phyloP scores from a whole-genome alignment of 345 rosid genomes.

The Eucalyptus caleyi region DNA sequence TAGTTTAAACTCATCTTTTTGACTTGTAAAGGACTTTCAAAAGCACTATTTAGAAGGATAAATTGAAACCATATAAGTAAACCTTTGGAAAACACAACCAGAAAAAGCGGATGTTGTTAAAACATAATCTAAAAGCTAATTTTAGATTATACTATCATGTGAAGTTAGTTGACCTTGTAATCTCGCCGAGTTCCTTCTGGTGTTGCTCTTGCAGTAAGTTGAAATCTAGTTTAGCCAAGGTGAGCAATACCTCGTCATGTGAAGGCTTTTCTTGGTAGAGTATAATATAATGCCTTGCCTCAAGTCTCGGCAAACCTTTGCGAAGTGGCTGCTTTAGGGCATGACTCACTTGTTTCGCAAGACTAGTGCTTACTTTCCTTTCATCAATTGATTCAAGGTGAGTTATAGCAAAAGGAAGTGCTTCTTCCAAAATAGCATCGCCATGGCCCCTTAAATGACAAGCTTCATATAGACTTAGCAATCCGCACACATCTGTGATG shows the following conservation, averaged over 20 bases:
- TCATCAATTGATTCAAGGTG: not conserved
- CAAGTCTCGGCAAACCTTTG: not conserved
- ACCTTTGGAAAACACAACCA: not conserved
- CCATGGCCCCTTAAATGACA: not conserved
- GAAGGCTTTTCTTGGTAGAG: not conserved
- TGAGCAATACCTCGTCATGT: not conserved
- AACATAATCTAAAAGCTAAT: not conserved
- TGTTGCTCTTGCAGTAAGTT: not conserved
- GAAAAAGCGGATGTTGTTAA: not conserved
- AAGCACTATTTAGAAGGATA: not conserved
- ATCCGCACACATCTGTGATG: not conserved
- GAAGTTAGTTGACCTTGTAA: not conserved
- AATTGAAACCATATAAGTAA: not conserved
- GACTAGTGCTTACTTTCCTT: not conserved
- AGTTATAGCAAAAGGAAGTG: not conserved
- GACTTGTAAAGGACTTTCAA: not conserved
- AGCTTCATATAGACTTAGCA: slow-evolving; percentile 5
- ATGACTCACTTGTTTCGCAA: not conserved
- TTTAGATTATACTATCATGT: not conserved
- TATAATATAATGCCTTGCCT: not conserved
- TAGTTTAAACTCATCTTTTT: not conserved
- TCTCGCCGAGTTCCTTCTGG: not conserved
- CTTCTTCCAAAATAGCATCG: not conserved
- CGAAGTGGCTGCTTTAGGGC: not conserved
- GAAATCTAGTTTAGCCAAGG: not conserved